Base-by-base conservation (phyloP, 768 basidiomycete genomes). In the Hebeloma cylindrosporum region DNA sequence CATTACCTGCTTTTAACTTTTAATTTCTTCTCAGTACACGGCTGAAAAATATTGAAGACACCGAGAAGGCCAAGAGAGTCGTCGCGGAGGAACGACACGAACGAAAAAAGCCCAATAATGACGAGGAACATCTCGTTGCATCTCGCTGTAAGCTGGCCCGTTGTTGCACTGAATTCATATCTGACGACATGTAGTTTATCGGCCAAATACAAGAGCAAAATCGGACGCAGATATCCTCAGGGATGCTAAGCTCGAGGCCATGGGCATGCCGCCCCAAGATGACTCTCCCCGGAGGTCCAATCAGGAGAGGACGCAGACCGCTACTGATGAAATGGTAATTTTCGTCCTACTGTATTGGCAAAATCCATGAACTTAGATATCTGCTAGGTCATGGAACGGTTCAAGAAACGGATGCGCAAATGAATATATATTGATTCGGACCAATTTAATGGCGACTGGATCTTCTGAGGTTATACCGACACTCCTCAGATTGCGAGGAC, bases 301-400 rank as follows among this genome's bases (percentile, higher is more conserved):
- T 20, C 66, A 79, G 13, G 78, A 83, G 26, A 73, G 83, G 29
- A 72, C 77, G 10, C 88, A 89, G 56, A 82, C 84, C 76, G 93
- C 93, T 8, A 96, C 93, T 6, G 94, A 98, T 53, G 93, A 96
- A 60, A 61, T 87, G 67, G 93, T 92, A 48, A 47, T 83, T 70
- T 23, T 13, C 14, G 40, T 34, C n/a, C 23, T 45, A 18, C 39
- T 22, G 39, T 14, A 38, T n/a, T n/a, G n/a, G n/a, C n/a, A n/a
- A n/a, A n/a, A 21, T 29, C 16, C 13, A 47, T 39, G 23, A 26
- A 29, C 52, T n/a, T n/a, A n/a, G n/a, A n/a, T n/a, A n/a, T n/a
- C n/a, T n/a, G n/a, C n/a, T n/a, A 91, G 88, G 89, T 90, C 42
- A 89, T 93, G 89, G 93, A 95, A 65, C 82, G 95, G 23, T 98